Conservation (phyloP, 768 basidiomycete genomes). For the Boletus coccyginus region DNA sequence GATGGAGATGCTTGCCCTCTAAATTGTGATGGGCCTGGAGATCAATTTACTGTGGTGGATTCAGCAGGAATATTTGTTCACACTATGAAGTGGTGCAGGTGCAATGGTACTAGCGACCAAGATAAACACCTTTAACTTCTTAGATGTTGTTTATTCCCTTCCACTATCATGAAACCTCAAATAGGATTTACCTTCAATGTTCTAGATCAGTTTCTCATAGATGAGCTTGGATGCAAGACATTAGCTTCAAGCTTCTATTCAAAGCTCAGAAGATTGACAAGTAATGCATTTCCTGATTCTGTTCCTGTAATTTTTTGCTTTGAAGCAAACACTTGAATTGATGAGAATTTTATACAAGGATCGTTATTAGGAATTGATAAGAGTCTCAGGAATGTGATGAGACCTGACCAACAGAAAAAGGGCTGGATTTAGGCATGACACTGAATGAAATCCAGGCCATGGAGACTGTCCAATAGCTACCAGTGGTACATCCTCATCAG, state of each 20-base stretch:
- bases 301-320: background rate
- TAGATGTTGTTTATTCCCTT: background rate
- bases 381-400: background rate
- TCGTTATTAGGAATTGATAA: background rate
- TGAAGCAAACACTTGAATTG: background rate
- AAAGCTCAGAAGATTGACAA: background rate
- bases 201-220: conserved; percentile 19
- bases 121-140: background rate
- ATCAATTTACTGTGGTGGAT: background rate
- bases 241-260: background rate
- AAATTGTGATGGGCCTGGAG: background rate
- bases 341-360: background rate
- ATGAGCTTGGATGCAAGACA: conserved; percentile 16
- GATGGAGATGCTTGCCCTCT: background rate
- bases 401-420: background rate
- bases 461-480: too few species aligned
- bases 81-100: background rate
- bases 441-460: background rate
- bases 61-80: background rate
- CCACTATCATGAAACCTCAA: conserved; percentile 8
- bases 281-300: background rate
- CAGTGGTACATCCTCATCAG: too few species aligned
- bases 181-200: conserved; percentile 21
- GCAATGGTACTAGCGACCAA: background rate
- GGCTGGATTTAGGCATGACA: background rate